Evolutionary conservation across 352 stramenopile species (phyloP), one percentile per base, ranked within the genome.

Genomic region (Pythium scleroteichum): DNA sequence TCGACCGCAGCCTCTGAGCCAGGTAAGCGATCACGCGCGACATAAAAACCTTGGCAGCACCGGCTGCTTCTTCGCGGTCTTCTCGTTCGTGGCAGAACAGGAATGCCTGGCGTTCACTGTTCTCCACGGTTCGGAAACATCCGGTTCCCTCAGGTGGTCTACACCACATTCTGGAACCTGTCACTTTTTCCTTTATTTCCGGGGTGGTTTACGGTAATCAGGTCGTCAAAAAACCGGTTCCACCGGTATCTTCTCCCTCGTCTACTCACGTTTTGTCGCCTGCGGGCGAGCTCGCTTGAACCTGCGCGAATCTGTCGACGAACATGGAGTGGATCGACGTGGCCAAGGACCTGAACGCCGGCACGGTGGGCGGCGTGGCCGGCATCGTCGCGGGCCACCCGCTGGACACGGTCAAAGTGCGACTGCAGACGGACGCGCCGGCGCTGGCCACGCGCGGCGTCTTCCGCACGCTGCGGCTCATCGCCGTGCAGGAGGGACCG

Each of bases 331-430:
- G 84, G 84, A 66, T 91, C 53, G 84, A 92, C 59, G 77, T 94
- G 19, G 71, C 72, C 62, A 94, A 91, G 69, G 84, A 94, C 71
- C 71, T 94, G 57, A 90, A 91, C 66, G 82, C 84, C 33, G 84
- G 84, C 57, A 94, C 84, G n/a, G 75, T 94, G 35, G 84, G 80
- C 44, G 84, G 84, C 58, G 80, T 92, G 32, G 82, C 83, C 2
- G 81, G 83, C 50, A 91, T 94, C 66, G 66, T 91, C 26, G 75
- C 82, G 16, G 85, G 87, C 12, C 87, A 95, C 53, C 87, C 87
- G 23, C 73, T 95, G 24, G 87, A 95, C 72, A 95, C 87, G 22
- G 79, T 95, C 62, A 95, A 95, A 64, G 85, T 94, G 58, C 83
- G 87, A 40, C 63, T 94, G 45, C 87, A 95, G 71, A 95, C 85